Base-by-base conservation (phyloP, 192 early-diverging fungal genomes). In the Thoreauomyces humboldtii region DNA sequence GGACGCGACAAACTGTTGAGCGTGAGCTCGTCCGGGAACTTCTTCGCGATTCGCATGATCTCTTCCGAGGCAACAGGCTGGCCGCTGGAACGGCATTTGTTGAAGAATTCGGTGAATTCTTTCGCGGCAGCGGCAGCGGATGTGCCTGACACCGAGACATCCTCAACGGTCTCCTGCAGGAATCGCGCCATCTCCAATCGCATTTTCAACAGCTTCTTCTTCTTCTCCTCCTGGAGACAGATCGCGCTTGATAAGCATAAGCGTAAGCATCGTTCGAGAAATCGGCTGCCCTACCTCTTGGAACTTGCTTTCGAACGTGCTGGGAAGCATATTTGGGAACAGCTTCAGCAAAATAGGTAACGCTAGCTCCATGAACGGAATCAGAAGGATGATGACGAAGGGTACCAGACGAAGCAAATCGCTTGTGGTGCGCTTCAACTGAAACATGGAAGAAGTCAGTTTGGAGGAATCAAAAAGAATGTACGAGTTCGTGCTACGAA, bases 251-350 rank as follows among this genome's bases (percentile, higher is more conserved):
- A n/a, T n/a, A n/a, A n/a, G n/a, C n/a, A n/a, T n/a, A n/a, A n/a
- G n/a, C n/a, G n/a, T n/a, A n/a, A n/a, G n/a, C n/a, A n/a, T n/a
- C n/a, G n/a, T n/a, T n/a, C n/a, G n/a, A n/a, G n/a, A 71, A 70
- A 42, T 17, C 21, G 14, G 71, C 44, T 32, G 48, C 58, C 27
- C 59, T 72, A 88, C 87, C 75, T 87, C 84, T 56, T 80, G 78
- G 73, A 83, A 93, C 77, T 92, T 90, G 83, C 89, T 88, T 73
- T 95, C 93, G 78, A 94, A 98, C 4, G 96, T 98, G 56, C 87
- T 89, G 9, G 96, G 96, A 34, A 98, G 72, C 92, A 98, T 96
- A 66, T 93, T 91, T 22, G 96, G 96, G 86, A 96, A 98, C 44
- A 98, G 75, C 72, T 91, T 89, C 46, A 98, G 75, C 7, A 91